A percentile compares a stretch with the other conserved stretches of the same genome.
These are phyloP conservation scores for Oryza glaberrima DNA, from an alignment of 176 grass and related monocot genomes.

Conservation along the genomic window DNA sequence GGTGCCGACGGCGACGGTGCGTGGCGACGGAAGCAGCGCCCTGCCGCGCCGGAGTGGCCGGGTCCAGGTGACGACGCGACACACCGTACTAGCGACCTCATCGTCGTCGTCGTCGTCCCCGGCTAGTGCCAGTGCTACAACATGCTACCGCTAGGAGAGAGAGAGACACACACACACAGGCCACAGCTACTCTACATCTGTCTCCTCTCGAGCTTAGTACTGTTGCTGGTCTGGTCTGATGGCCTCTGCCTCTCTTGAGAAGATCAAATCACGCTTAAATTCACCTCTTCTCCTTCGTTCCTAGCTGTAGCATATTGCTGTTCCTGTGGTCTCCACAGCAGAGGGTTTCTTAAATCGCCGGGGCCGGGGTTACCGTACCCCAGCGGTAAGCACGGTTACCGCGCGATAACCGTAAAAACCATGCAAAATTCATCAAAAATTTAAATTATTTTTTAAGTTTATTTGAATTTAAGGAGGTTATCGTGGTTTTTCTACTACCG, in stretches of 20 bases:
- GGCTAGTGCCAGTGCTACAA: background rate
- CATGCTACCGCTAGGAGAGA: background rate
- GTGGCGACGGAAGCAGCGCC: background rate
- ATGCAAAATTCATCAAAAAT: too few species aligned
- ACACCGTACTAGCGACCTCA: slow-evolving; percentile 23
- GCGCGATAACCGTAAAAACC: too few species aligned
- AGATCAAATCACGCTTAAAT: background rate
- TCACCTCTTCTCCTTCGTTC: background rate
- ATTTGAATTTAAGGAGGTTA: too few species aligned
- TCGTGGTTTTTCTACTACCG: too few species aligned
- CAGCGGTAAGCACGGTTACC: too few species aligned
- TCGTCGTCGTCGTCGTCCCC: background rate
- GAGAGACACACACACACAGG: background rate
- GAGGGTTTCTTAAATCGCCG: too few species aligned
- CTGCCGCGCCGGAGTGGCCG: background rate
- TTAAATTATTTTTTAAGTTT: too few species aligned
- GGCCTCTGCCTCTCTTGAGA: slow-evolving; percentile 5
- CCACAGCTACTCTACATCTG: slow-evolving; percentile 19
- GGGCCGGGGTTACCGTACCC: fast-evolving
- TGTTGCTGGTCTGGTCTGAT: background rate
- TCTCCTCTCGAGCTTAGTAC: background rate
- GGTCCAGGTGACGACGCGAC: slow-evolving; percentile 48
- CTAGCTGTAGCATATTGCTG: background rate
- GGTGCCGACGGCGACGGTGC: slow-evolving; percentile 41
- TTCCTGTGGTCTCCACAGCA: too few species aligned